These are phyloP conservation scores for Juglanconis juglandina DNA, from an alignment of 2,329 filamentous ascomycete species.

Conservation along the genomic window DNA sequence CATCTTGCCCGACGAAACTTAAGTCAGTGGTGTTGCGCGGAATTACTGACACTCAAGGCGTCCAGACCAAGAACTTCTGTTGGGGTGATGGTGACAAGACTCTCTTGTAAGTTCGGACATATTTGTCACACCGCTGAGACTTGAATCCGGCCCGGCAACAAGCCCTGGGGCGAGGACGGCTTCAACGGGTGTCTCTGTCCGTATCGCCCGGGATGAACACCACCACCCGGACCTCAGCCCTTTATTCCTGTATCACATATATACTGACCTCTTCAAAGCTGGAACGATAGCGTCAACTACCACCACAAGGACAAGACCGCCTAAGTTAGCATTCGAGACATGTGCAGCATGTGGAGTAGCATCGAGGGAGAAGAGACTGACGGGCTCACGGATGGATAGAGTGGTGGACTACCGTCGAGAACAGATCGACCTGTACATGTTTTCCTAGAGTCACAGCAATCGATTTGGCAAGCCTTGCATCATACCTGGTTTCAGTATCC, in stretches of 20 bases:
- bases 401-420: constrained; percentile 8
- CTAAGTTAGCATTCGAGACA: constrained; percentile 29
- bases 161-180: background rate
- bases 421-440: constrained; percentile 27
- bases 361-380: background rate
- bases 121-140: background rate
- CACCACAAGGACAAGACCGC: constrained; percentile 82
- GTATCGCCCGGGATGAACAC: background rate
- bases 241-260: background rate
- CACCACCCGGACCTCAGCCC: background rate
- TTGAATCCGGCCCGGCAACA: background rate
- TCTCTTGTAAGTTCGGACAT: constrained; percentile 3
- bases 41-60: background rate
- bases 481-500: background rate
- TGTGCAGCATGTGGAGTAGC: background rate
- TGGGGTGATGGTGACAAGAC: constrained; percentile 91
- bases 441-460: constrained; percentile 27
- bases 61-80: constrained; percentile 76
- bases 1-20: background rate
- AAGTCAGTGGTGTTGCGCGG: background rate
- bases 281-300: constrained; percentile 94
- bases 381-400: constrained; percentile 8
- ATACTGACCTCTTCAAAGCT: constrained; percentile 52
- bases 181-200: background rate
- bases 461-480: constrained; percentile 10